A percentile compares a stretch with the other conserved stretches of the same genome.
Evolutionary conservation across 2,329 filamentous ascomycete genomes (phyloP).

Genomic region (Monilinia aucupariae): DNA sequence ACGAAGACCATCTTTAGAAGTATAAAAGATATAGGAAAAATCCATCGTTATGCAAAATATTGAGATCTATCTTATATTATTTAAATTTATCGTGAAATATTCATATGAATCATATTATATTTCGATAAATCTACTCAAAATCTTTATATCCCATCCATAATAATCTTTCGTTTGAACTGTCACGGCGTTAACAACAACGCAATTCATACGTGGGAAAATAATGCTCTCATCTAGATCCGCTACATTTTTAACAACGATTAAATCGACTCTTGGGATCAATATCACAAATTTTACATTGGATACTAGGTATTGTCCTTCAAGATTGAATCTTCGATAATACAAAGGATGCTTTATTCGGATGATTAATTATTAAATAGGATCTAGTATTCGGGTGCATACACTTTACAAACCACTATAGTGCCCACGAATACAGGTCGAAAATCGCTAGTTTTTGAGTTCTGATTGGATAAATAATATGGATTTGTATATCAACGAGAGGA

Average conservation of each 20-base stretch:
- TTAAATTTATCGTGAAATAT: too few species aligned
- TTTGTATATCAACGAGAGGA: constrained; percentile 32
- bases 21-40: too few species aligned
- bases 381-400: constrained; percentile 48
- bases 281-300: constrained; percentile 35
- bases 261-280: constrained; percentile 26
- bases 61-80: too few species aligned
- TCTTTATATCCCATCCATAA: too few species aligned
- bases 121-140: too few species aligned
- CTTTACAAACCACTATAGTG: constrained; percentile 31
- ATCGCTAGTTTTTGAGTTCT: constrained; percentile 26
- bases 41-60: too few species aligned
- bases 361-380: constrained; percentile 49
- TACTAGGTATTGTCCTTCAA: constrained; percentile 41
- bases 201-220: too few species aligned
- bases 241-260: constrained; percentile 39
- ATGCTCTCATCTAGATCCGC: too few species aligned
- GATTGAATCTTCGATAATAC: constrained; percentile 42
- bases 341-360: constrained; percentile 48
- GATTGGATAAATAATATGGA: constrained; percentile 22
- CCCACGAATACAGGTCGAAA: constrained; percentile 7
- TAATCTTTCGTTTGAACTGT: too few species aligned
- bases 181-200: too few species aligned
- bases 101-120: too few species aligned
- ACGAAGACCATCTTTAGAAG: too few species aligned